These are phyloP conservation scores for Vaccinium corymbosum DNA, from an alignment of 148 eudicot genomes.

Conservation along the genomic window DNA sequence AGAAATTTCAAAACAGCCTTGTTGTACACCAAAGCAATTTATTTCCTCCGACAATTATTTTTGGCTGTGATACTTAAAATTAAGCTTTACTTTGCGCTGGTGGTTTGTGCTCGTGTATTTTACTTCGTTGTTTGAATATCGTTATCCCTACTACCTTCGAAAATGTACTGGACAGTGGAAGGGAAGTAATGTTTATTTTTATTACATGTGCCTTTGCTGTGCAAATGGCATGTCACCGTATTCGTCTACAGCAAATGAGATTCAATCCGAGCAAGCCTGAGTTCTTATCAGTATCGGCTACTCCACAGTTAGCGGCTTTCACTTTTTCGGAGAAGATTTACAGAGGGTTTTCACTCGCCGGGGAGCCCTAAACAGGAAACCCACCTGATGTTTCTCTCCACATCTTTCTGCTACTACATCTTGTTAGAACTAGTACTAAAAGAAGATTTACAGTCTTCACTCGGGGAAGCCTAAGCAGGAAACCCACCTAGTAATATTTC, in stretches of 20 bases:
- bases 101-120: neutral
- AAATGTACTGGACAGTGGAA: too few species aligned
- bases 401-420: too few species aligned
- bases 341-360: too few species aligned
- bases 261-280: neutral
- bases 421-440: too few species aligned
- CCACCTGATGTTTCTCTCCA: too few species aligned
- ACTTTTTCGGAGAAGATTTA: too few species aligned
- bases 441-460: too few species aligned
- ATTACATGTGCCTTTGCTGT: neutral
- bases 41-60: neutral
- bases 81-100: neutral
- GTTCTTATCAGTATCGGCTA: neutral
- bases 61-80: neutral
- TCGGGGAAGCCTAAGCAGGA: too few species aligned
- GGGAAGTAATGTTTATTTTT: neutral
- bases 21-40: neutral
- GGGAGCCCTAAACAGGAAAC: too few species aligned
- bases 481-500: too few species aligned
- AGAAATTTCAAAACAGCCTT: neutral
- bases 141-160: neutral
- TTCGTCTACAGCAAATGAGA: neutral
- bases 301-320: too few species aligned
- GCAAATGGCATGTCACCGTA: neutral
- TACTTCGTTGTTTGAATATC: neutral